These are phyloP conservation scores for Yamadazyma atlantica DNA, from an alignment of 1,139 yeast species.

Conservation along the genomic window DNA sequence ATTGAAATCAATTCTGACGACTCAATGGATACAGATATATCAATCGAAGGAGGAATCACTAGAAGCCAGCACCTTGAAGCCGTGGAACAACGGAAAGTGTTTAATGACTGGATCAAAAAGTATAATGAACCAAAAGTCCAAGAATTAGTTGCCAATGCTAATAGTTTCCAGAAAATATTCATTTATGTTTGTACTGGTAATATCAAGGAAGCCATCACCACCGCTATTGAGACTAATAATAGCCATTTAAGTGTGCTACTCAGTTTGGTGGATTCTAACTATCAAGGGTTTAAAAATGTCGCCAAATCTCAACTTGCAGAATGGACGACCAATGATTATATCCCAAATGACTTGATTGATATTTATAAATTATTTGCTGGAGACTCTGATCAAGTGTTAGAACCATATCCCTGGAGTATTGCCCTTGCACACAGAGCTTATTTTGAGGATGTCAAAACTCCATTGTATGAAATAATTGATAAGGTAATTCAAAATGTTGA, in stretches of 20 bases:
- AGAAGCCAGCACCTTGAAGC: constrained; percentile 19
- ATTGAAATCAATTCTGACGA: constrained; percentile 4
- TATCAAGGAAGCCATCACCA: constrained; percentile 57
- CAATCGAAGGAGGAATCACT: constrained; percentile 11
- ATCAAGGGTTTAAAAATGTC: constrained; percentile 49
- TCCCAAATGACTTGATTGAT: constrained; percentile 56
- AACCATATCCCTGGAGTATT: constrained; percentile 65
- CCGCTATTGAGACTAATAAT: constrained; percentile 59
- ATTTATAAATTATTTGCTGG: constrained; percentile 71
- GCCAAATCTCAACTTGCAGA: constrained; percentile 62
- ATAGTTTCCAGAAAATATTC: constrained; percentile 51
- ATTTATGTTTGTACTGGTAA: constrained; percentile 56
- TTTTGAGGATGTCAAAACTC: constrained; percentile 54
- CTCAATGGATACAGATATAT: constrained; percentile 2
- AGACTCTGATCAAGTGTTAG: constrained; percentile 36
- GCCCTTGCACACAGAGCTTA: constrained; percentile 57
- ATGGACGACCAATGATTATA: constrained; percentile 55
- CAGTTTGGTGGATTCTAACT: constrained; percentile 72
- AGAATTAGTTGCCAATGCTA: constrained; percentile 16
- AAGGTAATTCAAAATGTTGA: constrained; percentile 11
- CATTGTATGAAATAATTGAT: constrained; percentile 39
- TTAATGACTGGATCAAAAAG: constrained; percentile 41
- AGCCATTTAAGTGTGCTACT: constrained; percentile 69
- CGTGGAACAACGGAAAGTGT: constrained; percentile 37
- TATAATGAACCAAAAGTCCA: constrained; percentile 22